Evolutionary conservation across 2,329 filamentous ascomycete genomes (phyloP).

Genomic region (Fusarium azukiicola): DNA sequence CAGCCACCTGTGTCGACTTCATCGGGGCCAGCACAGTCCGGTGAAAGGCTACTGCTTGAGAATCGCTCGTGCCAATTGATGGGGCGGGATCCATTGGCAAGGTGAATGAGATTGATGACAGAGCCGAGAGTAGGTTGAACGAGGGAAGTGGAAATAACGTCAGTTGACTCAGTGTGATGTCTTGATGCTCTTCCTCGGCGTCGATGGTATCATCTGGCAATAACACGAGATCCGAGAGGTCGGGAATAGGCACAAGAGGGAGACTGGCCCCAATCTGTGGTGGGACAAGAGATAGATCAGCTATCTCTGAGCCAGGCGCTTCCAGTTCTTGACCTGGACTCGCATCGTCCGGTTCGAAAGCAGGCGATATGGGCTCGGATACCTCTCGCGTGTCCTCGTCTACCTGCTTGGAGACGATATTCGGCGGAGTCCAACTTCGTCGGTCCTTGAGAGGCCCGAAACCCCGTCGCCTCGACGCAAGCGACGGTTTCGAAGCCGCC

Average conservation of each 20-base stretch:
- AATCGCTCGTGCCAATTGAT: constrained; percentile 29
- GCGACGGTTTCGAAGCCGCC: neutral
- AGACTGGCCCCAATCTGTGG: neutral
- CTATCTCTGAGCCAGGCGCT: neutral
- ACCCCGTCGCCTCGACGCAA: constrained; percentile 27
- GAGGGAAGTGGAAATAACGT: neutral
- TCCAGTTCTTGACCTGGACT: neutral
- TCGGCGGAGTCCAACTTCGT: constrained; percentile 26
- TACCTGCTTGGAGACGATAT: constrained; percentile 13
- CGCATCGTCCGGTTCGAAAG: neutral
- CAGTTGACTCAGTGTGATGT: neutral
- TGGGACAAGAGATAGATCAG: neutral
- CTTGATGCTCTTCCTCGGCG: neutral
- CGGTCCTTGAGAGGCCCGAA: constrained; percentile 33
- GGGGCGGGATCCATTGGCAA: constrained; percentile 25
- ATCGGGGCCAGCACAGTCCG: constrained; percentile 30
- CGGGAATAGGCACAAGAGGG: neutral
- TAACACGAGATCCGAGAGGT: neutral
- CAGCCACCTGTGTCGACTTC: constrained; percentile 30
- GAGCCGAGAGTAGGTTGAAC: neutral
- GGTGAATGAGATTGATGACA: constrained; percentile 6
- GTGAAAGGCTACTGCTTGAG: constrained; percentile 34
- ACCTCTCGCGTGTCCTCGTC: neutral
- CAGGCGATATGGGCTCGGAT: neutral
- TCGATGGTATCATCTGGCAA: neutral